Evolutionary conservation across 257 asterid genomes (phyloP), one percentile per base, ranked within the genome.

Genomic region (Catharanthus roseus): DNA sequence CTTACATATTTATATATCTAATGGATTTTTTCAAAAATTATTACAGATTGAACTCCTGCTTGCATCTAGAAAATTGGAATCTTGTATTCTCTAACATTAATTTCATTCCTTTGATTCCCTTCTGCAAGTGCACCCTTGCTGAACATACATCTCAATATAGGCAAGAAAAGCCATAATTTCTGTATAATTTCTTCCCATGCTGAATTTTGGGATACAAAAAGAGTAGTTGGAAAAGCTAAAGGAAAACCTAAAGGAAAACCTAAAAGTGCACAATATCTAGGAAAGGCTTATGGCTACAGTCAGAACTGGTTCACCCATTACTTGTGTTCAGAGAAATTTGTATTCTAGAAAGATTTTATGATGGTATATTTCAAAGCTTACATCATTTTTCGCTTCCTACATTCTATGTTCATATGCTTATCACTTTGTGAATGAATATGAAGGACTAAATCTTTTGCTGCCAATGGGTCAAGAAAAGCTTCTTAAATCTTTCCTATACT

Each of bases 401-500:
- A 8, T 66, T 2, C 4, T 61, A 53, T 74, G 8, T 54, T 44
- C 49, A 38, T 42, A 28, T 74, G 23, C 23, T 38, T 18, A 26
- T 39, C 10, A 7, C 23, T 29, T 51, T 56, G 15, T 51, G 9
- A 28, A 28, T 29, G 61, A 19, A 26, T 19, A 6, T 41, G 54
- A 34, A 55, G 29, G 38, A 44, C 19, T 75, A 54, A 58, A 50
- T 39, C 19, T 45, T 74, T 73, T 81, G 53, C 65, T 58, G 72
- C 73, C 58, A 62, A 49, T 76, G 65, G 66, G 73, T 71, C 64
- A 51, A 50, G 67, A 49, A 65, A 78, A 77, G 39, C 41, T 36
- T n/a, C 9, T 19, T 23, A 56, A 65, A 73, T 82, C 72, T 41
- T 6, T 56, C 50, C 56, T 65, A 62, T 73, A 79, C 85, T 77